Base-by-base conservation (phyloP, 306 rosid genomes). In the Cajanus cajan region DNA sequence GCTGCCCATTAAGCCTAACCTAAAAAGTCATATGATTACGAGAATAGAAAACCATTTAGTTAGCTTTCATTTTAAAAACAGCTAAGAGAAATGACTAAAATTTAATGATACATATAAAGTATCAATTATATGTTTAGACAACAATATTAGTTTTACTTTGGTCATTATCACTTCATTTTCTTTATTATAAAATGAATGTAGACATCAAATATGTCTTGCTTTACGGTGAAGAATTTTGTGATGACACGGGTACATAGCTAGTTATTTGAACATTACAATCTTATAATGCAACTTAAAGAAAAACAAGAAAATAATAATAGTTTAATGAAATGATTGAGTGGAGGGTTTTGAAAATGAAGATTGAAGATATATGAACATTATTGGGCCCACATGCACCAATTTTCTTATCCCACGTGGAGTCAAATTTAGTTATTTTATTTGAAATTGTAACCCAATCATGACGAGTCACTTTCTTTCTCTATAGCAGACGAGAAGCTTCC, bases 191-290 rank as follows among this genome's bases (percentile, higher is more conserved):
- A 25, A 55, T 73, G 50, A 72, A 52, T 52, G 8, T 10, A 55
- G 63, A 6, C 68, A 15, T 21, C 33, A 45, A 73, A 40, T 61
- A 25, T 31, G 48, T 13, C 2, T 64, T 21, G 37, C 73, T 64
- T 76, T 47, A 76, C 7, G 51, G 14, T 34, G 51, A 15, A 21
- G 51, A 34, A 47, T 63, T 58, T 28, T 4, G 63, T 8, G 63
- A 45, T 25, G 70, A 64, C 54, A 2, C 34, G 4, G 13, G 36
- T 40, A 41, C 15, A 0, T 14, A 39, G 41, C 40, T 5, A 37
- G 68, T 66, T 55, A 68, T 68, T 68, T 55, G 55, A 43, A 57
- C 62, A 68, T 33, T 45, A 66, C 21, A 9, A 37, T 41, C 64
- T 10, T 47, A 63, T 22, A 9, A 51, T 16, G 48, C 59, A 72